Evolutionary conservation across 78 protist species (phyloP), one percentile per base, ranked within the genome.

Genomic region (Creolimax fragrantissima): DNA sequence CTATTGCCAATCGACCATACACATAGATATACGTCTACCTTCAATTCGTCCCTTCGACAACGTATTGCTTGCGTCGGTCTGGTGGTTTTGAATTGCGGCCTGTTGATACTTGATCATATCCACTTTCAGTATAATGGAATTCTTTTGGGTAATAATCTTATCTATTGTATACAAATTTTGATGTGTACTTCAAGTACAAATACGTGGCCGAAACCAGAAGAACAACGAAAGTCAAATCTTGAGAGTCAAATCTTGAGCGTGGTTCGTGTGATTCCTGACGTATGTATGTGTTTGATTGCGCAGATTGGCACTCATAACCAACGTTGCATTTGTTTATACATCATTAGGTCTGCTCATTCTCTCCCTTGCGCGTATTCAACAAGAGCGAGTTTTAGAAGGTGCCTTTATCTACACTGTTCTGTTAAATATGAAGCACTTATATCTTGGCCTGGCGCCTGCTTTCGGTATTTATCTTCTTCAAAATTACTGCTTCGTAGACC

Each of bases 341-440:
- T 58, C 74, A 32, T 17, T 24, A 58, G 74, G 74, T 32, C 42
- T 97, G 4, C 58, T 94, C 11, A 45, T 96, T 2, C 39, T 95
- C 41, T 91, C 94, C 41, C 24, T 91, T 6, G 35, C 35, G 42
- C 24, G 3, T 42, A 6, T 84, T 3, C 90, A 2, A 41, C 42
- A 88, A 89, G 94, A 45, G n/a, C 91, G 66, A 43, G 39, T 67
- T 44, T 3, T 47, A 3, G 37, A 5, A 43, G 96, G 86, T 5
- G 92, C 93, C 7, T 3, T 95, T 6, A 44, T 90, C 35, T 97
- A 96, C 81, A 85, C 97, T 3, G 45, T 44, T 2, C 95, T 96
- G 44, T 47, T 97, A 43, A 81, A 94, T 37, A 85, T 97, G 43
- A 97, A 97, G 88, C 99, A 97, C 91, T 92, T 98, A 11, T 97